These are phyloP conservation scores for Picocystis sp. DNA, from an alignment of 163 green algal species.

Conservation along the genomic window DNA sequence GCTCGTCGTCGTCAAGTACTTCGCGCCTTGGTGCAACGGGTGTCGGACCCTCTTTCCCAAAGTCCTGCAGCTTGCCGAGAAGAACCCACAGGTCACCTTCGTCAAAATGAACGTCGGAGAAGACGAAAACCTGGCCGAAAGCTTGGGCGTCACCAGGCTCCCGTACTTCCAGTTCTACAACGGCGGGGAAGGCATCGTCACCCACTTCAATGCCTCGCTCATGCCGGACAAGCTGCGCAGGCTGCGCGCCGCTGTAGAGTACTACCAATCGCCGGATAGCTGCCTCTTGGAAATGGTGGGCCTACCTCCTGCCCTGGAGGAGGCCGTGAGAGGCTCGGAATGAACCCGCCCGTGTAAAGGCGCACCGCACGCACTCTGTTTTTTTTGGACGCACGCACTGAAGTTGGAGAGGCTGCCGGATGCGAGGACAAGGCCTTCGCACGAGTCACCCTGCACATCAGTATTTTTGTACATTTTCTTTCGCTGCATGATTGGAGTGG, in stretches of 20 bases:
- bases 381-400: too few species aligned
- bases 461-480: too few species aligned
- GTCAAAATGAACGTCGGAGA: slow-evolving; percentile 30
- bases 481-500: too few species aligned
- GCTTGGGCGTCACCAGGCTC: slow-evolving; percentile 22
- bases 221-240: slow-evolving; percentile 10
- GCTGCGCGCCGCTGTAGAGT: slow-evolving; percentile 13
- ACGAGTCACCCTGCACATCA: too few species aligned
- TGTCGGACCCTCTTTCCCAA: slow-evolving; percentile 30
- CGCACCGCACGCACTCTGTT: too few species aligned
- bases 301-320: too few species aligned
- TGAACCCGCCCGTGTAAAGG: too few species aligned
- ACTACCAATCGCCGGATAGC: too few species aligned
- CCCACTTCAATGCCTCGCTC: slow-evolving; percentile 32
- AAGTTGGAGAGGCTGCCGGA: too few species aligned
- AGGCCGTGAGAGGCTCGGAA: too few species aligned
- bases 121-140: slow-evolving; percentile 12
- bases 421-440: too few species aligned
- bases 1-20: slow-evolving; percentile 28
- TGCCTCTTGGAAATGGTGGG: too few species aligned
- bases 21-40: slow-evolving; percentile 30
- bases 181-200: slow-evolving; percentile 1
- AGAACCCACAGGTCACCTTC: slow-evolving; percentile 23
- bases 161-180: slow-evolving; percentile 35
- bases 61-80: slow-evolving; percentile 19